phyloP scores from a whole-genome alignment of 371 early-diverging fungal species.

The Mucor mucedo region DNA sequence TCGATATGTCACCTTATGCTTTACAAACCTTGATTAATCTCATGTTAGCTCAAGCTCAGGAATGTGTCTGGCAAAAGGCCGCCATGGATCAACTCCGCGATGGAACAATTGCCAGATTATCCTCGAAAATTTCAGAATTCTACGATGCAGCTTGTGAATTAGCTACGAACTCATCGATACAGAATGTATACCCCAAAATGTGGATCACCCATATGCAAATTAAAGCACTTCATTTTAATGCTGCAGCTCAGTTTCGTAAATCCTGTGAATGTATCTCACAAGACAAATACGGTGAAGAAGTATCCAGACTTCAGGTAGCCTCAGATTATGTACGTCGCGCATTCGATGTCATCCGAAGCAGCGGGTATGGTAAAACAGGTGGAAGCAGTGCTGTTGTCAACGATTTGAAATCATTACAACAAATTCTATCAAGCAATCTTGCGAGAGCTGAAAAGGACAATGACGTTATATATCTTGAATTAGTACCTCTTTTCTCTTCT shows the following conservation, averaged over 20 bases:
- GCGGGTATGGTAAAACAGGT: neutral
- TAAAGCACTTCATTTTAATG: conserved; percentile 74
- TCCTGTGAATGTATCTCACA: conserved; percentile 73
- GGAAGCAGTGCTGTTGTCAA: conserved; percentile 35
- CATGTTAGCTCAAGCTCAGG: conserved; percentile 92
- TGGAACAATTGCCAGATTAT: conserved; percentile 78
- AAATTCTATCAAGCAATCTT: conserved; percentile 63
- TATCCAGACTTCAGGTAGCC: conserved; percentile 76
- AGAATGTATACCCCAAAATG: conserved; percentile 47
- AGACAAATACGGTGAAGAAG: conserved; percentile 86
- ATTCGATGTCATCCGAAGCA: conserved; percentile 30
- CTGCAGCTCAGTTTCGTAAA: conserved; percentile 80
- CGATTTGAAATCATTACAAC: conserved; percentile 58
- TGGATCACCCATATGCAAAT: conserved; percentile 75
- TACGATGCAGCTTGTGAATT: conserved; percentile 72
- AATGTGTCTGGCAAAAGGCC: conserved; percentile 86
- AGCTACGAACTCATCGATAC: conserved; percentile 61
- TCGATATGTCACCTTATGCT: conserved; percentile 63
- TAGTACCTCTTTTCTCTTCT: conserved; percentile 66
- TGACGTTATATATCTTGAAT: conserved; percentile 84
- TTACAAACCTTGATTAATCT: conserved; percentile 69
- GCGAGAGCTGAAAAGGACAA: conserved; percentile 87
- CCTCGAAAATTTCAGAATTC: conserved; percentile 72
- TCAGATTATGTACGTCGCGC: conserved; percentile 44
- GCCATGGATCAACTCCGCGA: conserved; percentile 80